Percentiles rank a stretch among this genome's conserved stretches.
These are phyloP conservation scores for Lyophyllum decastes DNA, from an alignment of 768 basidiomycete species.

Conservation along the genomic window DNA sequence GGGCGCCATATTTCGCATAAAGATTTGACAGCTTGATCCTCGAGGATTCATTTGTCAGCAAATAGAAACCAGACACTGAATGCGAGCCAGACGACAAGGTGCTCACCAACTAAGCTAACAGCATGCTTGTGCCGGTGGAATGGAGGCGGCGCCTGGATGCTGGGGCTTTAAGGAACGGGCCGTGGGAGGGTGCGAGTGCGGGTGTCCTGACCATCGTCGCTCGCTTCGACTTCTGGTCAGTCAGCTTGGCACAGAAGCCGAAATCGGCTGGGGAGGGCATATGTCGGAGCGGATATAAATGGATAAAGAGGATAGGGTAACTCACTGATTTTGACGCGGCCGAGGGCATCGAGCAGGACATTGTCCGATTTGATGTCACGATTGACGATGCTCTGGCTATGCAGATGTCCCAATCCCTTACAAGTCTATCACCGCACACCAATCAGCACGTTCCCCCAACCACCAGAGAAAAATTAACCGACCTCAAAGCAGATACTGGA, in stretches of 20 bases:
- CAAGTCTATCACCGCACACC: conserved; percentile 67
- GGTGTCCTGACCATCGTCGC: too few species aligned
- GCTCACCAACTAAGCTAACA: conserved; percentile 70
- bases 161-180: too few species aligned
- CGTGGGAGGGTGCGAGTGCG: too few species aligned
- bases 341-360: conserved; percentile 87
- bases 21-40: conserved; percentile 80
- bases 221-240: too few species aligned
- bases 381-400: conserved; percentile 93
- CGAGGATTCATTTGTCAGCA: conserved; percentile 16
- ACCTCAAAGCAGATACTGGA: conserved; percentile 91
- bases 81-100: background rate
- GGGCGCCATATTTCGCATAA: conserved; percentile 81
- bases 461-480: conserved; percentile 24
- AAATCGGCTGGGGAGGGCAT: conserved; percentile 72
- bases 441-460: background rate
- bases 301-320: conserved; percentile 16
- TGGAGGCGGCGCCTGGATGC: too few species aligned
- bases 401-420: conserved; percentile 90
- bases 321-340: conserved; percentile 97
- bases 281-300: conserved; percentile 2
- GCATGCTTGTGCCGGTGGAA: conserved; percentile 65
- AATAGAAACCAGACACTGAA: conserved; percentile 5
- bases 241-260: conserved; percentile 94
- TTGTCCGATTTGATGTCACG: conserved; percentile 98